These are phyloP conservation scores for Aspergillus nomiae DNA, from an alignment of 2,329 filamentous ascomycete species.

Conservation along the genomic window DNA sequence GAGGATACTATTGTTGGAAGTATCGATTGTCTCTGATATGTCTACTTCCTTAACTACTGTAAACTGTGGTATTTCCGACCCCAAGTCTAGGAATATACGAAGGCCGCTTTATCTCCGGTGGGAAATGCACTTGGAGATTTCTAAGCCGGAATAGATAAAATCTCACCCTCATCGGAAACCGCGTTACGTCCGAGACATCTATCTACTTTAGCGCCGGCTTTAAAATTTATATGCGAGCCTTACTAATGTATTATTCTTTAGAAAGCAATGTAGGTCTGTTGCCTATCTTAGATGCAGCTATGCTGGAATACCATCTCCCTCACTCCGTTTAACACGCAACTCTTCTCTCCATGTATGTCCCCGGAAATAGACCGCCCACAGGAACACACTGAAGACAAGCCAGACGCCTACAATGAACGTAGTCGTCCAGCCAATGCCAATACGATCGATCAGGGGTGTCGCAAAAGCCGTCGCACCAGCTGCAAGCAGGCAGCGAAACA, in stretches of 20 bases:
- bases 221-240: too few relatives aligned
- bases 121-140: too few relatives aligned
- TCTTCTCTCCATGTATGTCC: slow-evolving; percentile 21
- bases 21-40: too few relatives aligned
- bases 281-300: background rate
- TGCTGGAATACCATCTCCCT: background rate
- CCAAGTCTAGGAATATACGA: too few relatives aligned
- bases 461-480: slow-evolving; percentile 26
- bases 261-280: background rate
- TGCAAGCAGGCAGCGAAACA: slow-evolving; percentile 25
- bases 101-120: too few relatives aligned
- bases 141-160: too few relatives aligned
- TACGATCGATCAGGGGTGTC: slow-evolving; percentile 23
- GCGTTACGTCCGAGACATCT: too few relatives aligned
- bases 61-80: too few relatives aligned
- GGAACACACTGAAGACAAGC: slow-evolving; percentile 21
- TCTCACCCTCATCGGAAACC: too few relatives aligned
- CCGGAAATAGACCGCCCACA: slow-evolving; percentile 22
- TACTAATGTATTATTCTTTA: background rate
- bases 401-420: slow-evolving; percentile 25
- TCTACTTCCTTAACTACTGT: too few relatives aligned
- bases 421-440: slow-evolving; percentile 29
- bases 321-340: background rate
- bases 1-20: too few relatives aligned
- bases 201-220: too few relatives aligned